Evolutionary conservation across 106 monocot species (phyloP), one percentile per base, ranked within the genome.

Genomic region (Acorus calamus): DNA sequence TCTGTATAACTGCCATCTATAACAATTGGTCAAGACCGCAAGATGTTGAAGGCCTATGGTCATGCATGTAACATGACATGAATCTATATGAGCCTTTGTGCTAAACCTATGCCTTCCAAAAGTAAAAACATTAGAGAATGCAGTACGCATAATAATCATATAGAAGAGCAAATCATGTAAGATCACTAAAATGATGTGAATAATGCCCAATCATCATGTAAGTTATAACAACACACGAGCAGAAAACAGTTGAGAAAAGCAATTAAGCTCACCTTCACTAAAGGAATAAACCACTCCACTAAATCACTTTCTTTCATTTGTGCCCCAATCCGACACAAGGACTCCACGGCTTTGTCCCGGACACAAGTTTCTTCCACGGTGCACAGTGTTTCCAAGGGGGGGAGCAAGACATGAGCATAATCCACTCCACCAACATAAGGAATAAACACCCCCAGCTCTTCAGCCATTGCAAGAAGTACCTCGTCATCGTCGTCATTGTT

Each of bases 401-500:
- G 3, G 43, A 58, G 58, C 58, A 58, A 58, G 43, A 58, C 58
- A 12, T 41, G 5, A n/a, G 58, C 58, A 58, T 58, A 42, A 3
- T 12, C 58, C 42, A 88, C 76, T 11, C 92, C 92, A 50, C 92
- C 92, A 70, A 92, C 82, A 80, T 88, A 88, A 49, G 92, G 92
- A 78, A 92, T 92, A 56, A 92, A 92, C 11, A 78, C 85, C 0
- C 92, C 92, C 54, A 92, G 58, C 55, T 92, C 87, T 71, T 88
- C 92, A 0, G 84, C 92, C 92, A 92, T 92, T 49, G 92, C 92
- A 76, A 88, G 92, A 75, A 92, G 92, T 49, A 92, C 87, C 69
- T 92, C 92, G 60, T 92, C 92, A 65, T 92, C 92, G 4, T 92
- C 92, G n/a, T 92, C 92, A 73, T 88, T 92, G 64, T 92, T 92